Evolutionary conservation across 371 early-diverging fungal genomes (phyloP), one percentile per base, ranked within the genome.

Genomic region (Syncephalastrum contaminatum): DNA sequence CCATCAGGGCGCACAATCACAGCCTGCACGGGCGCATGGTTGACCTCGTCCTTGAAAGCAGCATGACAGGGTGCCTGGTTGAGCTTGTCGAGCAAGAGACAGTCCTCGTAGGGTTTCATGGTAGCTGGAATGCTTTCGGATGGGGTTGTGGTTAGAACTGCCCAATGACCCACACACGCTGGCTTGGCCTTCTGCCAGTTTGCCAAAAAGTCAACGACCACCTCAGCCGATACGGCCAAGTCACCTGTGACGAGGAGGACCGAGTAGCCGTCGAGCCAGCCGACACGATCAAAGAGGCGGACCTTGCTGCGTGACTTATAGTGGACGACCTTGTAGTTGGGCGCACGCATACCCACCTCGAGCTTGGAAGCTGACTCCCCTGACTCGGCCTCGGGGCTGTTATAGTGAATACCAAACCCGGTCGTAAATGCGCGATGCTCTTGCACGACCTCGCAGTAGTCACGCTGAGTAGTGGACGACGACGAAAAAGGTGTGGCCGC

Each of bases 61-160:
- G 66, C 51, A 51, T 76, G 77, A 13, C 73, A 73, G 36, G 73
- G 77, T 22, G 73, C 67, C 44, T 65, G 64, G 42, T 76, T 76
- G 19, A 76, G 48, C 20, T 76, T 76, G 47, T 76, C 73, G 16
- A 76, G 51, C 13, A 73, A 57, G 12, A 76, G 52, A 4, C 45
- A 22, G 7, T 72, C 62, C n/a, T 58, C 56, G 18, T 60, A 53
- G 70, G 62, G 21, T 4, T 21, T 21, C 7, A 21, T 39, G 4
- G 3, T 30, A n/a, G 18, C 39, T 24, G 52, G 21, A 0, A 39
- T 27, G 8, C 21, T 1, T n/a, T 51, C 36, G 15, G 27, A n/a
- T 10, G 45, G 1, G 16, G 45, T 44, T 8, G 45, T 44, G 0
- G 45, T 44, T 2, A 44, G 21, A 13, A 57, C 54, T 22, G 54